Evolutionary conservation across 805 yeast species (phyloP).

Genomic region (Myxozyma geophila): DNA sequence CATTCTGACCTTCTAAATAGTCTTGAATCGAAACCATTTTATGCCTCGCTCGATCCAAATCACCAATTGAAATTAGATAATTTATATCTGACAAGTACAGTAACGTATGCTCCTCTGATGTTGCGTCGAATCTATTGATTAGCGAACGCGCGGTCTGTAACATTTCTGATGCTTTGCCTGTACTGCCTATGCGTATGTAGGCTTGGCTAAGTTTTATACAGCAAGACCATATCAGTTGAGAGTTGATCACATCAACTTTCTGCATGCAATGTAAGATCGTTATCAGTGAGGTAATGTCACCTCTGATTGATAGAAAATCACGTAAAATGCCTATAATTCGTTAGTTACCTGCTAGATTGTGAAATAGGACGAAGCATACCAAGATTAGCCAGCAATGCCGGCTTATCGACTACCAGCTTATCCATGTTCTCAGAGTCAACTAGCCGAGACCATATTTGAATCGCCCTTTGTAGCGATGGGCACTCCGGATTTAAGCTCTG

Average conservation of each 20-base stretch:
- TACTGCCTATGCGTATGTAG: slow-evolving; percentile 17
- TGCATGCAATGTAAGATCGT: slow-evolving; percentile 10
- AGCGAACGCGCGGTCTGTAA: slow-evolving; percentile 6
- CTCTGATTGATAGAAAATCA: slow-evolving; percentile 16
- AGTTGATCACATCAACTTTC: slow-evolving; percentile 7
- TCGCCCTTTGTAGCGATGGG: background rate
- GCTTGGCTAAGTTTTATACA: background rate
- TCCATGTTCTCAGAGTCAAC: slow-evolving; percentile 6
- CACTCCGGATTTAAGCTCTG: slow-evolving; percentile 5
- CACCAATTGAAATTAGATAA: slow-evolving; percentile 19
- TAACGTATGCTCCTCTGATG: background rate
- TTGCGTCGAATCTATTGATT: background rate
- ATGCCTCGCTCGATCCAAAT: slow-evolving; percentile 21
- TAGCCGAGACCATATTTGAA: slow-evolving; percentile 9
- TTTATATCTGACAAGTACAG: slow-evolving; percentile 15
- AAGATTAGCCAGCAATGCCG: slow-evolving; percentile 5
- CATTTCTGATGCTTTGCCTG: slow-evolving; percentile 13
- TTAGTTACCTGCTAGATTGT: background rate
- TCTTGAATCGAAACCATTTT: slow-evolving; percentile 1
- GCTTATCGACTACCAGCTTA: slow-evolving; percentile 3
- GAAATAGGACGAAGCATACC: background rate
- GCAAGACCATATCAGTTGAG: background rate
- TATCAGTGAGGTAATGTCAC: slow-evolving; percentile 6
- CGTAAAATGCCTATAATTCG: slow-evolving; percentile 9
- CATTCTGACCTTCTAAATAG: background rate